Evolutionary conservation across 768 basidiomycete genomes (phyloP), one percentile per base, ranked within the genome.

Genomic region (Hericium alpestre): DNA sequence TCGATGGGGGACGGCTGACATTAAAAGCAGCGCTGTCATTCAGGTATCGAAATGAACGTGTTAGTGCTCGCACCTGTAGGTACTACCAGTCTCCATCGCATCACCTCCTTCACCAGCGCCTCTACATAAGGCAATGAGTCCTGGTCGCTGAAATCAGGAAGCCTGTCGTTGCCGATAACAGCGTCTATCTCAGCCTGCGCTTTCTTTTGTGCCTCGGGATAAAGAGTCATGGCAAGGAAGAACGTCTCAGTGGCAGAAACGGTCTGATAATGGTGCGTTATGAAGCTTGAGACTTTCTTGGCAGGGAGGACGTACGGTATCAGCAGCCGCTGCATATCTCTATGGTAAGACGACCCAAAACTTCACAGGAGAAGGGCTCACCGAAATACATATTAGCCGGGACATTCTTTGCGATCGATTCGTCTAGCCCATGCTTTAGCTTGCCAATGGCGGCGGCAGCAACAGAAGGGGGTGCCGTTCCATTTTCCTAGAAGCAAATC

Each of bases 181-280:
- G 49, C 22, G 43, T 66, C 67, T 8, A 70, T 54, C 43, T 68
- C 65, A 3, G 58, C 63, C 41, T 69, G 69, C 4, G 65, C 65
- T 23, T 56, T 60, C 6, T 38, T 46, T 38, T 65, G 66, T 5
- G 66, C 59, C 8, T 64, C 62, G 1, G 66, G 68, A 56, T 59
- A 59, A 32, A 64, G 60, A 2, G 63, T 55, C 65, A 66, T 68
- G 5, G 68, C 69, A 1, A 70, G 60, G 60, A 67, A 53, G 59
- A 69, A 65, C 0, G 67, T 58, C 10, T 55, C 51, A 18, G 67
- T 49, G 4, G 59, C 55, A 20, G 66, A 61, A 39, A 63, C 56
- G 4, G 66, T 64, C 66, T 64, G 27, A 10, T 8, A 32, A 32
- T 11, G 8, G 8, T 10, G 32, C 32, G 32, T 32, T 8, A 32